A percentile compares a stretch with the other conserved stretches of the same genome.
Evolutionary conservation across 1,284 basidiomycete species (phyloP).

Genomic region (Phenoliferia sp.): DNA sequence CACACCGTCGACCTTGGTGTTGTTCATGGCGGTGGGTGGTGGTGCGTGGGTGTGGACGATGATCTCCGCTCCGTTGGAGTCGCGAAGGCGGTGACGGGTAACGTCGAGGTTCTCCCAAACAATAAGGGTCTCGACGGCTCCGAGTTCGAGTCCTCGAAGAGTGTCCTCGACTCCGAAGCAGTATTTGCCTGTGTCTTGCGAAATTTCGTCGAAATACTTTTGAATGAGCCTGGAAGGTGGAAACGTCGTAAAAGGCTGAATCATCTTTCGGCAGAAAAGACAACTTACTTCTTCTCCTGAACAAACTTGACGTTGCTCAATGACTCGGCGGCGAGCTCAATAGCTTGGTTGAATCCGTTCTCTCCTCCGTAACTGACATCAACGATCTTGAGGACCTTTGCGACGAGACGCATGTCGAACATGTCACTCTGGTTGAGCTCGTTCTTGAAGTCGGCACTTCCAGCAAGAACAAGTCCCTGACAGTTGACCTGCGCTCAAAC

Average conservation of each 20-base stretch:
- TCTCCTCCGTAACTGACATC: slow-evolving; percentile 99
- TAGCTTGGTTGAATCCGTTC: slow-evolving; percentile 98
- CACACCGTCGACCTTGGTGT: slow-evolving; percentile 36
- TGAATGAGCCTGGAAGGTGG: slow-evolving; percentile 62
- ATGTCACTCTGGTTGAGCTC: slow-evolving; percentile 94
- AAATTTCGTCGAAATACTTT: slow-evolving; percentile 99
- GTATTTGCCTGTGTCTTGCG: slow-evolving; percentile 93
- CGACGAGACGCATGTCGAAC: slow-evolving; percentile 81
- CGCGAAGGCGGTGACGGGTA: slow-evolving; percentile 76
- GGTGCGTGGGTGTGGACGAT: slow-evolving; percentile 57
- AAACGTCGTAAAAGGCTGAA: not conserved
- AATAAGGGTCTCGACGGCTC: slow-evolving; percentile 93
- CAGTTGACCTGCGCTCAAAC: slow-evolving; percentile 65
- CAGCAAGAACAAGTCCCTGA: slow-evolving; percentile 92
- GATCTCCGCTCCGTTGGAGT: slow-evolving; percentile 83
- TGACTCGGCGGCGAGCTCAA: slow-evolving; percentile 92
- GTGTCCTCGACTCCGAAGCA: slow-evolving; percentile 98
- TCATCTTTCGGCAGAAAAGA: not conserved
- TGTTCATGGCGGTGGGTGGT: slow-evolving; percentile 42
- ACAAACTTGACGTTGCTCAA: slow-evolving; percentile 99
- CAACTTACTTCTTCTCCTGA: slow-evolving; percentile 76
- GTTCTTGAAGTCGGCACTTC: slow-evolving; percentile 98
- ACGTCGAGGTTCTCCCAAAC: slow-evolving; percentile 97
- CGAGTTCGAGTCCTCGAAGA: slow-evolving; percentile 91
- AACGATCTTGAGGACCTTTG: slow-evolving; percentile 94